Percentiles rank a stretch among this genome's conserved stretches.
phyloP scores from a whole-genome alignment of 805 yeast genomes.

The Suhomyces kilbournensis region DNA sequence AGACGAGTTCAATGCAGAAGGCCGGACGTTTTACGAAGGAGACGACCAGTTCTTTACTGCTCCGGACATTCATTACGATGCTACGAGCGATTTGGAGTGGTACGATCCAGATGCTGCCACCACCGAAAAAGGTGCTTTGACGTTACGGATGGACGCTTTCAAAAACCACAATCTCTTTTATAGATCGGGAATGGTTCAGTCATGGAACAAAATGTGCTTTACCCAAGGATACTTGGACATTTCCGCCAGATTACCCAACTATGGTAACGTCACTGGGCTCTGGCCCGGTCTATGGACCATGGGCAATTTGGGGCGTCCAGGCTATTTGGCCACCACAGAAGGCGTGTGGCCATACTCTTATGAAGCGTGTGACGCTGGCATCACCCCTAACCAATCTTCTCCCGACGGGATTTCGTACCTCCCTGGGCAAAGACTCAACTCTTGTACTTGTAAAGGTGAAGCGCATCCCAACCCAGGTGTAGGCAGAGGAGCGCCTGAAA shows the following conservation, averaged over 20 bases:
- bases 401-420: constrained; percentile 84
- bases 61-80: constrained; percentile 39
- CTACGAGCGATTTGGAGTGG: constrained; percentile 45
- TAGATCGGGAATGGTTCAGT: constrained; percentile 88
- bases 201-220: constrained; percentile 90
- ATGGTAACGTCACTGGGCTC: constrained; percentile 73
- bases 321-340: constrained; percentile 80
- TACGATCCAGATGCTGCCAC: constrained; percentile 43
- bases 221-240: constrained; percentile 80
- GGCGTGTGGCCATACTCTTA: constrained; percentile 96
- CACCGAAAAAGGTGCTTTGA: constrained; percentile 37
- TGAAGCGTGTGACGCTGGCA: constrained; percentile 87
- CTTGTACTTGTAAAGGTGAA: constrained; percentile 78
- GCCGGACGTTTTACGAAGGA: constrained; percentile 42
- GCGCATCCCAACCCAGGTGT: constrained; percentile 85
- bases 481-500: constrained; percentile 96
- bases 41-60: constrained; percentile 45
- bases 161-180: constrained; percentile 69
- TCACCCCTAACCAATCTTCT: constrained; percentile 89
- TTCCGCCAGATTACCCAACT: constrained; percentile 75
- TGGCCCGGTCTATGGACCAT: constrained; percentile 98
- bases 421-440: constrained; percentile 76
- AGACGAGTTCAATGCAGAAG: constrained; percentile 44
- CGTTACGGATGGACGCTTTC: constrained; percentile 37
- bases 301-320: constrained; percentile 93